Conservation (phyloP, 78 protist species). For the Dictyostelium intermedium region DNA sequence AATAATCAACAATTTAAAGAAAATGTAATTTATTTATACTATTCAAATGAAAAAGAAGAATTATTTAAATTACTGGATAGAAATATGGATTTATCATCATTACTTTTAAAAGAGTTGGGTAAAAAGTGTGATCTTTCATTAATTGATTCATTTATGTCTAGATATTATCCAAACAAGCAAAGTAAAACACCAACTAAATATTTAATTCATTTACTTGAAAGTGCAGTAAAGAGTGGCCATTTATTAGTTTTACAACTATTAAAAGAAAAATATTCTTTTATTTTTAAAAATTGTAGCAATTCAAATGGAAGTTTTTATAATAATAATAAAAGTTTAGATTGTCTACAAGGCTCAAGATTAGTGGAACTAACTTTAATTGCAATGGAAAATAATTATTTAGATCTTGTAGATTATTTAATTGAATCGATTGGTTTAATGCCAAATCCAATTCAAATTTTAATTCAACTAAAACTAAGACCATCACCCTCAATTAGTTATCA, state of each 20-base stretch:
- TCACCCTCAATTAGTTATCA: not conserved
- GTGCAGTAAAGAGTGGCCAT: not conserved
- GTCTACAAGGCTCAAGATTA: not conserved
- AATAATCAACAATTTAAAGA: not conserved
- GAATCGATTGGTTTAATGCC: not conserved
- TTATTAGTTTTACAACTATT: not conserved
- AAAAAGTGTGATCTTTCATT: not conserved
- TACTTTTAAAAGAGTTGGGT: not conserved
- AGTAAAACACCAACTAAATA: not conserved
- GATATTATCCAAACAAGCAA: not conserved
- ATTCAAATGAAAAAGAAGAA: not conserved
- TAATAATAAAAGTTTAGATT: not conserved
- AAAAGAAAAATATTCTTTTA: not conserved
- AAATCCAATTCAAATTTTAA: not conserved
- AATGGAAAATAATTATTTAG: constrained; percentile 1
- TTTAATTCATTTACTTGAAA: not conserved
- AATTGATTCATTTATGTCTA: not conserved
- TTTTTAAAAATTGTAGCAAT: not conserved
- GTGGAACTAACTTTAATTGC: not conserved
- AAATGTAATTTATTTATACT: not conserved
- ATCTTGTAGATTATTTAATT: not conserved
- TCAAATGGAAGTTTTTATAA: not conserved
- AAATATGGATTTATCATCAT: not conserved
- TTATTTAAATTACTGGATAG: not conserved
- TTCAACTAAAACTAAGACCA: not conserved